Conservation (phyloP, 106 monocot species). For the Triglochin maritima region DNA sequence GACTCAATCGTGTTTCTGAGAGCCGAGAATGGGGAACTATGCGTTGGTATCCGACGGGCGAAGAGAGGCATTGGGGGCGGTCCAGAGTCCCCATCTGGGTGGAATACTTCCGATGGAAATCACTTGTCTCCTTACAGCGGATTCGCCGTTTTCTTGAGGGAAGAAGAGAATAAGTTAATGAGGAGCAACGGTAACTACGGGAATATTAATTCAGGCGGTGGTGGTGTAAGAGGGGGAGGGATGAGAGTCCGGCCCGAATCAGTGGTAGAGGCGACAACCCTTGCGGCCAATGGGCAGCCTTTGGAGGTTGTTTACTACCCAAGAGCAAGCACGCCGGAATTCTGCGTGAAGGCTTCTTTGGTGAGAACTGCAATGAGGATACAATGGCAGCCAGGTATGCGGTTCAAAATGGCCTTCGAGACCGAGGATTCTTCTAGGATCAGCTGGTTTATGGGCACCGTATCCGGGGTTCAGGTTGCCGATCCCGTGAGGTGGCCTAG, state of each 20-base stretch:
- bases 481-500: constrained; percentile 24
- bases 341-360: constrained; percentile 18
- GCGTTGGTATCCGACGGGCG: constrained; percentile 20
- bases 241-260: constrained; percentile 15
- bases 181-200: constrained; percentile 1
- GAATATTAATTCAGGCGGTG: background rate
- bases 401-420: constrained; percentile 32
- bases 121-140: constrained; percentile 11
- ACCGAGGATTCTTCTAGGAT: constrained; percentile 28
- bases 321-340: constrained; percentile 27
- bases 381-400: constrained; percentile 20
- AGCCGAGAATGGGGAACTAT: constrained; percentile 20
- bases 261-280: constrained; percentile 14
- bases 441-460: constrained; percentile 34
- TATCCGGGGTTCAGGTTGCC: constrained; percentile 17
- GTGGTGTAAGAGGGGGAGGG: background rate
- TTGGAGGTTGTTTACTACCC: constrained; percentile 29
- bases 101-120: constrained; percentile 12
- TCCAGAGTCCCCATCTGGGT: constrained; percentile 12
- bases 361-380: constrained; percentile 18
- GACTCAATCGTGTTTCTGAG: constrained; percentile 29
- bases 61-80: constrained; percentile 21
- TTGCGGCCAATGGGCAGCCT: constrained; percentile 11
- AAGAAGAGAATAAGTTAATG: constrained; percentile 18
- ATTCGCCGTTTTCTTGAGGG: constrained; percentile 22